Conservation (phyloP, 768 basidiomycete species). For the Cystobasidium tubakii region DNA sequence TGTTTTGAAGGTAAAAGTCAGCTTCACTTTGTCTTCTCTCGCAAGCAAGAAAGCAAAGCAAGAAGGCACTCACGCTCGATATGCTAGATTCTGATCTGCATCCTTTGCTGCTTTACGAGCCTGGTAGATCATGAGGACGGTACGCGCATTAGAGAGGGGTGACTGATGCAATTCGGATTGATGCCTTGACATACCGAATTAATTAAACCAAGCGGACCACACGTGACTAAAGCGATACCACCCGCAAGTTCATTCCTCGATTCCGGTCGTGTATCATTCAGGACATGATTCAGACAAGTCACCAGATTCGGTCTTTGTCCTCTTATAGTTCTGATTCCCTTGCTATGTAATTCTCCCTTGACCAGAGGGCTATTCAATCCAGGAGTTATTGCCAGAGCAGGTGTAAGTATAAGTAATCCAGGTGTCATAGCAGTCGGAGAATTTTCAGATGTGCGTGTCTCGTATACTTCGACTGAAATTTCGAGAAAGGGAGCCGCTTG, state of each 20-base stretch:
- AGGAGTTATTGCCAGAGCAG: background rate
- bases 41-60: too few species aligned
- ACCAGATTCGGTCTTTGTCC: constrained; percentile 7
- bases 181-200: background rate
- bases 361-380: background rate
- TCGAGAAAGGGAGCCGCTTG: background rate
- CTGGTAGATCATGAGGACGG: background rate
- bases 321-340: background rate
- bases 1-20: background rate
- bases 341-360: background rate
- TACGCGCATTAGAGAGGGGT: too few species aligned
- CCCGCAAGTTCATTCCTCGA: background rate
- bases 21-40: too few species aligned
- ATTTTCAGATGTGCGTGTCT: constrained; percentile 4
- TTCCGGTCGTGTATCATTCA: background rate
- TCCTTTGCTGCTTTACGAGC: constrained; percentile 16
- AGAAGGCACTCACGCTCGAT: constrained; percentile 19
- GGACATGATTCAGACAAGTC: constrained; percentile 6
- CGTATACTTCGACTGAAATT: constrained; percentile 7
- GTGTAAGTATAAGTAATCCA: background rate
- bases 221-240: constrained; percentile 1
- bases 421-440: background rate
- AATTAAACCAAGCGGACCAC: constrained; percentile 6
- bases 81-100: constrained; percentile 1
- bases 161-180: too few species aligned